Base-by-base conservation (phyloP, 2,329 filamentous ascomycete species). In the Fusarium proliferatum region DNA sequence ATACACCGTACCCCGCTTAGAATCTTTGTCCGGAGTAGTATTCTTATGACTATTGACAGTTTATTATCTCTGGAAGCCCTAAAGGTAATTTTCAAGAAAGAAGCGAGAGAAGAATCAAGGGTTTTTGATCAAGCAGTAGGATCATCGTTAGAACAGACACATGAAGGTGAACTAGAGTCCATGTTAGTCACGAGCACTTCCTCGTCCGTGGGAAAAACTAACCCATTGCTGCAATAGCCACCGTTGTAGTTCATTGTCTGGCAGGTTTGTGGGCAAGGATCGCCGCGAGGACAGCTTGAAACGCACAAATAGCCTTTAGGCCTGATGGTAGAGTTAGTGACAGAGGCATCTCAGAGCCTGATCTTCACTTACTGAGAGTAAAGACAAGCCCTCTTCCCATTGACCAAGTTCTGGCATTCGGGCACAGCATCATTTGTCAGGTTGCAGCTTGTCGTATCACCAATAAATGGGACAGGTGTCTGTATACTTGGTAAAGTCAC, bases 321-420 rank as follows among this genome's bases (percentile, higher is more conserved):
- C 2, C 51, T 53, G n/a, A 9, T 3, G 2, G 1, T 2, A 2
- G 5, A 26, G 51, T 53, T 3, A 53, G n/a, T 9, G n/a, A 21
- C 2, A 6, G 19, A 12, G 13, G 21, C 1, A n/a, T 28, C 23
- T 16, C 2, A 12, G n/a, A 16, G 6, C 4, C 9, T 7, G 1
- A 28, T 1, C 6, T 16, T 4, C 4, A 26, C 34, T 28, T 39
- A 53, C 51, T 53, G 51, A 3, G 34, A 39, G 19, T 53, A 53
- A 28, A 53, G 51, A 0, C 51, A 53, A 21, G 51, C 51, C 7
- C 51, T 53, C 15, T 53, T 53, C 1, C 34, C 34, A 2, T 53
- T 39, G 1, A 39, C 51, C 34, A 53, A 28, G 15, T 12, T 28
- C 23, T 53, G 33, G 17, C 51, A 53, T 11, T 53, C 34, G 10